Evolutionary conservation across 345 rosid species (phyloP).

Genomic region (Hypericum perforatum): DNA sequence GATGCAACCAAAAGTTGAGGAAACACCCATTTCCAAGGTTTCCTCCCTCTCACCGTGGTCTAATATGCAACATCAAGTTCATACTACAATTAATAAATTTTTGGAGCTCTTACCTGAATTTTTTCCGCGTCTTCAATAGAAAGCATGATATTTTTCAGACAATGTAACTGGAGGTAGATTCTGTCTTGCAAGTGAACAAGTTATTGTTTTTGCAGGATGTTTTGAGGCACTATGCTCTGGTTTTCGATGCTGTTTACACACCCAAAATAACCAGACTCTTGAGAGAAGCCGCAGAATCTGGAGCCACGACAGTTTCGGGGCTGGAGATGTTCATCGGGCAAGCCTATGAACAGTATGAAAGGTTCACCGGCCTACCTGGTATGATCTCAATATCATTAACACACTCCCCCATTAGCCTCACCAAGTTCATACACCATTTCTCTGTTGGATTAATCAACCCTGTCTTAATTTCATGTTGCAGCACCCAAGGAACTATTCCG

Average conservation of each 20-base stretch:
- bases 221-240: slow-evolving; percentile 58
- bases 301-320: slow-evolving; percentile 63
- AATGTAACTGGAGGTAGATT: neutral
- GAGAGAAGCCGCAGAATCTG: slow-evolving; percentile 73
- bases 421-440: neutral
- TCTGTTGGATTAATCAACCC: neutral
- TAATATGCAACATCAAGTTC: neutral
- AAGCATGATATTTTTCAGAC: too few relatives aligned
- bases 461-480: slow-evolving; percentile 21
- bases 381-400: too few relatives aligned
- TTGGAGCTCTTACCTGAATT: neutral
- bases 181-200: neutral
- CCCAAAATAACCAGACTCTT: slow-evolving; percentile 76
- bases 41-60: neutral
- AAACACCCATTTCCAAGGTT: slow-evolving; percentile 86
- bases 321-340: slow-evolving; percentile 90
- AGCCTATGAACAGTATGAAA: slow-evolving; percentile 78
- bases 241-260: slow-evolving; percentile 82
- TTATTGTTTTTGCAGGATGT: slow-evolving; percentile 38
- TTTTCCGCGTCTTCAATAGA: too few relatives aligned
- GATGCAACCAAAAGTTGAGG: slow-evolving; percentile 83
- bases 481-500: slow-evolving; percentile 75
- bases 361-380: slow-evolving; percentile 76
- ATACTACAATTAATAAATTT: neutral
- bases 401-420: neutral